Evolutionary conservation across 2,329 filamentous ascomycete genomes (phyloP).

Genomic region (Penicillium sp.): DNA sequence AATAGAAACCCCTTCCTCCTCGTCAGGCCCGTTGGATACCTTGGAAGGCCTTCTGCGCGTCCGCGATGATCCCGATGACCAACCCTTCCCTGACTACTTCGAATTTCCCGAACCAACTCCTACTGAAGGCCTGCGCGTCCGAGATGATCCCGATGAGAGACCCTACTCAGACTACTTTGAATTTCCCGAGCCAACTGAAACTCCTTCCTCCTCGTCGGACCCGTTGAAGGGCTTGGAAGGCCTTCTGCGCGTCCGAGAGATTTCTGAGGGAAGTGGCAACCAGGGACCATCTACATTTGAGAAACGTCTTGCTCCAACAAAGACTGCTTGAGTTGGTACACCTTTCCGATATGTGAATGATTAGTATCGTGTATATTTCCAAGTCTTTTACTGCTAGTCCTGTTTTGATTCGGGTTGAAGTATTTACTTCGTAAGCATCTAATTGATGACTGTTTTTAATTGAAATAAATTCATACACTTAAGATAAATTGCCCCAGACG

Average conservation of each 20-base stretch:
- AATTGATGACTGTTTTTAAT: no score
- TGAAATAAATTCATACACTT: no score
- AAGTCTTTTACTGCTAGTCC: background rate
- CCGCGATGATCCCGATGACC: background rate
- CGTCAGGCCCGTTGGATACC: no score
- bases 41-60: no score
- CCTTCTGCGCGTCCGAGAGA: background rate
- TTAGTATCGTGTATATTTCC: background rate
- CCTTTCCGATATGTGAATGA: background rate
- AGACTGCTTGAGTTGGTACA: background rate
- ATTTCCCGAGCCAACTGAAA: background rate
- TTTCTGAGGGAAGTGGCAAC: background rate
- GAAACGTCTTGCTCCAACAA: background rate
- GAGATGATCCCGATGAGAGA: no score
- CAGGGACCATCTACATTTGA: background rate
- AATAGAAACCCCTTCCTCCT: no score
- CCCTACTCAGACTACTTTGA: no score
- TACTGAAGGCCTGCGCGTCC: no score
- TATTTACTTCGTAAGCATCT: no score
- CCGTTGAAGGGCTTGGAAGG: background rate
- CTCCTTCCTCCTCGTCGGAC: background rate
- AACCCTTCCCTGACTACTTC: background rate
- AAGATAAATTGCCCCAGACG: no score
- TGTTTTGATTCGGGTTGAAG: background rate
- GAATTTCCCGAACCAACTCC: no score